phyloP scores from a whole-genome alignment of 768 basidiomycete genomes.

The Boletus reticulatus region DNA sequence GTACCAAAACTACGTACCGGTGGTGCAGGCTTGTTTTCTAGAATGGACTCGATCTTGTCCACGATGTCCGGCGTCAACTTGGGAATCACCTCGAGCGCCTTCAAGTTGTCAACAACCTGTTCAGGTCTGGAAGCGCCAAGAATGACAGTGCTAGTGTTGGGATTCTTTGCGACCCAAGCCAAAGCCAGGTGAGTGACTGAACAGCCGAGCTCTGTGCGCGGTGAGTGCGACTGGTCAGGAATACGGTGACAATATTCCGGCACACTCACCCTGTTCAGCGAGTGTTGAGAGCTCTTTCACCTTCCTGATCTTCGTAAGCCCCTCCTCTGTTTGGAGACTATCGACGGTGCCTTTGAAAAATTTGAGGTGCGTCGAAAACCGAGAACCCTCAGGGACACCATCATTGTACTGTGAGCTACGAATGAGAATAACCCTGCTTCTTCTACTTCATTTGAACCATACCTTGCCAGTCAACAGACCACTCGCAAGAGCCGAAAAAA shows the following conservation, averaged over 20 bases:
- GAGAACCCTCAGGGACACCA: slow-evolving; percentile 50
- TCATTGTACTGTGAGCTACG: slow-evolving; percentile 41
- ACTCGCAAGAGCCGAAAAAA: slow-evolving; percentile 55
- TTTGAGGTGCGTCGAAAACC: slow-evolving; percentile 46
- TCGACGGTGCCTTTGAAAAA: slow-evolving; percentile 46
- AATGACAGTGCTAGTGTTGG: slow-evolving; percentile 48
- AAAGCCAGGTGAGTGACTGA: slow-evolving; percentile 49
- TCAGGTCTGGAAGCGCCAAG: slow-evolving; percentile 48
- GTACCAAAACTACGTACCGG: slow-evolving; percentile 32
- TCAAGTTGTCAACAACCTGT: slow-evolving; percentile 48
- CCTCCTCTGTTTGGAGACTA: slow-evolving; percentile 40
- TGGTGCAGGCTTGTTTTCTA: slow-evolving; percentile 39
- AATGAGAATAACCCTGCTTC: not conserved
- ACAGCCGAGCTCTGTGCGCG: slow-evolving; percentile 38
- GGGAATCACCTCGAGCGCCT: slow-evolving; percentile 51
- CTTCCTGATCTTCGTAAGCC: slow-evolving; percentile 46
- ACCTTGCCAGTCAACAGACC: slow-evolving; percentile 59
- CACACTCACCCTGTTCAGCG: slow-evolving; percentile 35
- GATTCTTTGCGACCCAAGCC: slow-evolving; percentile 55
- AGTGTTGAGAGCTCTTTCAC: slow-evolving; percentile 46
- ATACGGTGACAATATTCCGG: not conserved
- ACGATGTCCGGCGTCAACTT: slow-evolving; percentile 52
- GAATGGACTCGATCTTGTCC: slow-evolving; percentile 50
- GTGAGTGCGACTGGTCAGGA: not conserved
- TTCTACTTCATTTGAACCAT: not conserved